A percentile compares a stretch with the other conserved stretches of the same genome.
Evolutionary conservation across 768 basidiomycete genomes (phyloP).

Genomic region (Heimioporus sp.): DNA sequence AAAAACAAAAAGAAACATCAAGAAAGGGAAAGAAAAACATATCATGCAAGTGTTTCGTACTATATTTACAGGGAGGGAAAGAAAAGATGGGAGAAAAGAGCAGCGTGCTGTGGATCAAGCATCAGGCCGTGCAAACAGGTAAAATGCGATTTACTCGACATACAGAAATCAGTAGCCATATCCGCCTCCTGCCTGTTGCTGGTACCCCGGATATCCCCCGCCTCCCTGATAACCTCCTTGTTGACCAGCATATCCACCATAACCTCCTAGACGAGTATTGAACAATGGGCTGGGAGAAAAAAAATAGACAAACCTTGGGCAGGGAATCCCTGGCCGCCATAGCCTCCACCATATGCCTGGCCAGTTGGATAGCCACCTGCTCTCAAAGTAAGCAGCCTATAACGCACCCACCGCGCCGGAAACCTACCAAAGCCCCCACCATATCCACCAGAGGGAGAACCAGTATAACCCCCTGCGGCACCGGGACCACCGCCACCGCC

Average conservation of each 20-base stretch:
- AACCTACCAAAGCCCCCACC: conserved; percentile 27
- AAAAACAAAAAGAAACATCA: not conserved
- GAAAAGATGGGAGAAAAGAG: not conserved
- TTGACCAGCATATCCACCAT: conserved; percentile 13
- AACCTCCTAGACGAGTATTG: conserved; percentile 8
- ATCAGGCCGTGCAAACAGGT: not conserved
- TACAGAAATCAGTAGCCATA: conserved; percentile 23
- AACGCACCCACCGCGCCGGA: not conserved
- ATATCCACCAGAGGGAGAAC: conserved; percentile 32
- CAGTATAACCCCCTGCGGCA: conserved; percentile 13
- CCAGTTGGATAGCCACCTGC: conserved; percentile 29
- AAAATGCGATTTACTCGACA: not conserved
- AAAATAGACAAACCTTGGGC: conserved; percentile 7
- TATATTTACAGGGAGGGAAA: conserved; percentile 19
- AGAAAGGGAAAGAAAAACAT: not conserved
- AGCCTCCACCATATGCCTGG: conserved; percentile 25
- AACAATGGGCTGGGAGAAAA: not conserved
- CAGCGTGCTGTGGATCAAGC: not conserved
- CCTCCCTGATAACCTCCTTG: conserved; percentile 21
- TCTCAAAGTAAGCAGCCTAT: conserved; percentile 14
- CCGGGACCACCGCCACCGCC: conserved; percentile 51
- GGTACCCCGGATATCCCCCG: conserved; percentile 24
- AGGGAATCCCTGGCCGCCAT: conserved; percentile 17
- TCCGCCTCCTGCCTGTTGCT: conserved; percentile 25
- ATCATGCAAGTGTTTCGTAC: conserved; percentile 5